These are phyloP conservation scores for Theileria equi DNA, from an alignment of 169 alveolate species.

Conservation along the genomic window DNA sequence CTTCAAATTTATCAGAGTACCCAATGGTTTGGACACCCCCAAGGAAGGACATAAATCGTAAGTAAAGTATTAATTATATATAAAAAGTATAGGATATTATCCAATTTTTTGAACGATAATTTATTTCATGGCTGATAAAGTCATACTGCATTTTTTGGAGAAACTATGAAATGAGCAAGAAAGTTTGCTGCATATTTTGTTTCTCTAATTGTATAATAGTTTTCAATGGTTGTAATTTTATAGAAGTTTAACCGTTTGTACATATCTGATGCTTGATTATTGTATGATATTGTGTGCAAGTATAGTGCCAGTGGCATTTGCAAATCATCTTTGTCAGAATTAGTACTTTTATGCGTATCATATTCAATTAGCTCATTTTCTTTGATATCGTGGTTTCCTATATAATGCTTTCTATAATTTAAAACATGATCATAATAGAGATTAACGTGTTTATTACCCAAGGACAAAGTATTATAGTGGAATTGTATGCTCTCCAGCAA, in stretches of 20 bases:
- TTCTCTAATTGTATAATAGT: constrained; percentile 45
- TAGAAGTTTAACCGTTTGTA: constrained; percentile 42
- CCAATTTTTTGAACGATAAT: not conserved
- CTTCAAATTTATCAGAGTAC: constrained; percentile 11
- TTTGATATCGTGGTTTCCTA: not conserved
- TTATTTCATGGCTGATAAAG: not conserved
- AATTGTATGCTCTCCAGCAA: not conserved
- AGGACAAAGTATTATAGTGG: not conserved
- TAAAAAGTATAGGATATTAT: not conserved
- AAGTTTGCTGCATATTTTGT: constrained; percentile 42
- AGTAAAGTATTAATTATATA: too few species aligned
- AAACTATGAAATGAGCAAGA: constrained; percentile 31
- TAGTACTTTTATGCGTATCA: not conserved
- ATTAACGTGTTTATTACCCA: not conserved
- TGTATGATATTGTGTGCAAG: constrained; percentile 59
- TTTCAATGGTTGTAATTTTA: constrained; percentile 21
- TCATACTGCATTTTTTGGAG: not conserved
- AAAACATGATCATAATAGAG: constrained; percentile 5
- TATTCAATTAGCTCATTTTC: not conserved
- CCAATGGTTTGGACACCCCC: not conserved
- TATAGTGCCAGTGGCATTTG: constrained; percentile 45
- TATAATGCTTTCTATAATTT: not conserved
- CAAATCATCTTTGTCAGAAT: not conserved
- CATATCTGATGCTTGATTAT: constrained; percentile 44
- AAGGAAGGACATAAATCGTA: too few species aligned